Evolutionary conservation across 2,329 filamentous ascomycete species (phyloP), one percentile per base, ranked within the genome.

Genomic region (Graphilbum sp.): DNA sequence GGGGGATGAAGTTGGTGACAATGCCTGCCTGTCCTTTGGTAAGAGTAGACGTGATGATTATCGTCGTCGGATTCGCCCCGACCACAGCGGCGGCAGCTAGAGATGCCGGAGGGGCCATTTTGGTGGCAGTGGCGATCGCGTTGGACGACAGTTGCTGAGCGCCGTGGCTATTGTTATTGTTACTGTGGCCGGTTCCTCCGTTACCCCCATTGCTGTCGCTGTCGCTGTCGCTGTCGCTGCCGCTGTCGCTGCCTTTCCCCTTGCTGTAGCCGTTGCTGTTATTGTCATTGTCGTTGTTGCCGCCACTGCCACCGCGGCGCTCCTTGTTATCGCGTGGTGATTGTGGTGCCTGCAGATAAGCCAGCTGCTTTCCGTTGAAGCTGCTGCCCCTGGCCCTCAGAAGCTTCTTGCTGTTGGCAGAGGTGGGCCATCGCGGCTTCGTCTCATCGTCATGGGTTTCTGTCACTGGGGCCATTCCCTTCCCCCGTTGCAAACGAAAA

Each of bases 401-500:
- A 12, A 29, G 8, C 7, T 9, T 5, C 13, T 12, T n/a, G 27
- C 8, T 20, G 32, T 32, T 37, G 15, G 23, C 23, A n/a, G 30
- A 33, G 15, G 16, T 30, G 29, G n/a, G 3, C 35, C 17, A 21
- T 21, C 16, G 17, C 35, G 25, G 27, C 19, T 20, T 32, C n/a
- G 16, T 43, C 10, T 40, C 38, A 5, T 29, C 35, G 23, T 37
- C 42, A 37, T 38, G 40, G 24, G 16, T 34, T 13, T 42, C 41
- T 24, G 24, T 41, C 38, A 49, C 31, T 40, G 52, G 51, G 39
- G 52, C 52, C 52, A 54, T 54, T 31, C 41, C 45, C 43, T 48
- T 43, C 40, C 43, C 50, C 46, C 44, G 43, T 42, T 45, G 43
- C 49, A 50, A 49, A 38, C 43, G 43, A 43, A 9, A 34, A 20